Percentiles rank a stretch among this genome's conserved stretches.
These are phyloP conservation scores for Trichoderma afroharzianum DNA, from an alignment of 2,329 filamentous ascomycete species.

Conservation along the genomic window DNA sequence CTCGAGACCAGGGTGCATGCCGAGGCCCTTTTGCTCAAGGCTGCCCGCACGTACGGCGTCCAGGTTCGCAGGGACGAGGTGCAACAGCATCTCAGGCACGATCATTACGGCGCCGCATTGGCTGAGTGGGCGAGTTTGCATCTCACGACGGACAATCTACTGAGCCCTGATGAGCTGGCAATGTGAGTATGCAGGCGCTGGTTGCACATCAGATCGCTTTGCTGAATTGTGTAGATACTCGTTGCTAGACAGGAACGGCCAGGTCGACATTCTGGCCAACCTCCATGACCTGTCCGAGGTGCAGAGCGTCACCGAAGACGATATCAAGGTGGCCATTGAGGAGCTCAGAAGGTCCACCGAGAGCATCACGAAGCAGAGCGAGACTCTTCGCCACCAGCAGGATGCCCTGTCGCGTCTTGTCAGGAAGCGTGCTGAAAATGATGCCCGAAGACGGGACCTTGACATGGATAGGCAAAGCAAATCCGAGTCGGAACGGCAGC, in stretches of 20 bases:
- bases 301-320: slow-evolving; percentile 54
- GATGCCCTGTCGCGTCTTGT: slow-evolving; percentile 54
- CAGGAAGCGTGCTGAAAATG: slow-evolving; percentile 36
- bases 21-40: slow-evolving; percentile 33
- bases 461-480: slow-evolving; percentile 29
- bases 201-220: slow-evolving; percentile 12
- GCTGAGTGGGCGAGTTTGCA: slow-evolving; percentile 48
- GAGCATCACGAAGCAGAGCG: slow-evolving; percentile 61
- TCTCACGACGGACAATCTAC: slow-evolving; percentile 48
- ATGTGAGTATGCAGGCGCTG: slow-evolving; percentile 38
- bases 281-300: slow-evolving; percentile 44
- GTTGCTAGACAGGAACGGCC: slow-evolving; percentile 45
- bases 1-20: slow-evolving; percentile 27
- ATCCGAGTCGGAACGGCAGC: slow-evolving; percentile 38
- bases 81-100: slow-evolving; percentile 35
- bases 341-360: slow-evolving; percentile 63
- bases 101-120: slow-evolving; percentile 34
- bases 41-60: slow-evolving; percentile 32
- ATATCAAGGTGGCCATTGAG: slow-evolving; percentile 58
- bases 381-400: slow-evolving; percentile 58
- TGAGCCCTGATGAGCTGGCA: slow-evolving; percentile 52
- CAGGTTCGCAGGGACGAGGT: slow-evolving; percentile 36
- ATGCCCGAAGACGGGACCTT: slow-evolving; percentile 29
- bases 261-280: slow-evolving; percentile 44
- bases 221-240: slow-evolving; percentile 42